Evolutionary conservation across 73 alveolate species (phyloP), one percentile per base, ranked within the genome.

Genomic region (Effrenium voratum): DNA sequence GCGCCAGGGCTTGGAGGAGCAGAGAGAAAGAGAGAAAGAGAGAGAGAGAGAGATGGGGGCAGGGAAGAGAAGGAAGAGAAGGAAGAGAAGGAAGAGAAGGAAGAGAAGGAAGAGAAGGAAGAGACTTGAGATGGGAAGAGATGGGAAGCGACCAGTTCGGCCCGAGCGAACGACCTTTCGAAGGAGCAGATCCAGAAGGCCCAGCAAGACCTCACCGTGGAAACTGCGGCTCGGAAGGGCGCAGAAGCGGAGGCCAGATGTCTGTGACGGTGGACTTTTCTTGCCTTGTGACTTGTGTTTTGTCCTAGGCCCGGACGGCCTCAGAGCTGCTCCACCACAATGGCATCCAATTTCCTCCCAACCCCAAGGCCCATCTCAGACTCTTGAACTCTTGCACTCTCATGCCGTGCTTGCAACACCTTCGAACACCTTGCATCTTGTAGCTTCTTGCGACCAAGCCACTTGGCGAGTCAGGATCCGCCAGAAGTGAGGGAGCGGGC

Each of bases 161-260:
- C n/a, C n/a, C n/a, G n/a, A n/a, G n/a, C n/a, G n/a, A 55, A 55
- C 68, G 30, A 55, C 68, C 22, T 30, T 15, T 12, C 28, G 50
- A 45, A 72, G 83, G 83, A 72, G 83, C 83, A 72, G 50, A 45
- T 72, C 10, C 83, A 72, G 72, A 47, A 83, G 77, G 52, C 26
- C 52, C 93, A 83, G 43, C 77, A 83, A 45, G 93, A 83, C 43
- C 60, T 83, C 68, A 83, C 93, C 41, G 93, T 83, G 79, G 77
- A 83, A 43, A 36, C 34, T 52, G 76, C 93, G 10, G 93, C 93
- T 28, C 47, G 93, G 16, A 83, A 83, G 43, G 52, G 79, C 24
- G 93, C 93, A 5, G 93, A 83, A 30, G 68, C 93, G 5, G 93
- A 83, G 93, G 93, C 93, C 41, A n/a, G n/a, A n/a, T n/a, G n/a